phyloP scores from a whole-genome alignment of 73 alveolate genomes.

The Paramecium primaurelia region DNA sequence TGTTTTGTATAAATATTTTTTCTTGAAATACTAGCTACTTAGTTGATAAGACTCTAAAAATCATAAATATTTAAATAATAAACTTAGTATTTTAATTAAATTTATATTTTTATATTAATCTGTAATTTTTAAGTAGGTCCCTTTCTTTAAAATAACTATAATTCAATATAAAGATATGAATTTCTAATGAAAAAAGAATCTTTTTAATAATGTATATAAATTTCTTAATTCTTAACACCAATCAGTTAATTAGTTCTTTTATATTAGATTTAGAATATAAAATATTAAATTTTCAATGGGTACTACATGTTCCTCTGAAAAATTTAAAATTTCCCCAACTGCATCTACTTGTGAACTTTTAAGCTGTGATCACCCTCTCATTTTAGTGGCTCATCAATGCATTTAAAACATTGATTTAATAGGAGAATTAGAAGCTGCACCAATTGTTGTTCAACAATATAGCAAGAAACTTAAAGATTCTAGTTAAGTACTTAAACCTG shows the following conservation, averaged over 20 bases:
- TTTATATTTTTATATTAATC: too few species aligned
- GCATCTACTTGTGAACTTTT: not conserved
- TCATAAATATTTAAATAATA: not conserved
- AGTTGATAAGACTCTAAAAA: not conserved
- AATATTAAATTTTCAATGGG: not conserved
- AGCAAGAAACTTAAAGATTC: not conserved
- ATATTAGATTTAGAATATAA: not conserved
- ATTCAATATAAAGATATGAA: not conserved
- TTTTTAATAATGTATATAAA: not conserved
- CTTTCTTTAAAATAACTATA: not conserved
- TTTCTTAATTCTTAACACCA: not conserved
- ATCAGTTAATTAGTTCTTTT: not conserved
- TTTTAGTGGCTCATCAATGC: not conserved
- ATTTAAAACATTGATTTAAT: not conserved
- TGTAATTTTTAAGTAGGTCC: not conserved
- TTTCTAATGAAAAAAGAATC: not conserved
- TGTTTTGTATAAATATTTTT: not conserved
- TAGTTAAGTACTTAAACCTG: not conserved
- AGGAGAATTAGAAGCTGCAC: constrained; percentile 3
- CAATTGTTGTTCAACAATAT: not conserved
- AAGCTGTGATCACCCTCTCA: not conserved
- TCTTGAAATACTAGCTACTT: not conserved
- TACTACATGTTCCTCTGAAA: not conserved
- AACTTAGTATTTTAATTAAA: not conserved
- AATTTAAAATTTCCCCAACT: not conserved